These are phyloP conservation scores for Tolypocladium capitatum DNA, from an alignment of 2,329 filamentous ascomycete species.

Conservation along the genomic window DNA sequence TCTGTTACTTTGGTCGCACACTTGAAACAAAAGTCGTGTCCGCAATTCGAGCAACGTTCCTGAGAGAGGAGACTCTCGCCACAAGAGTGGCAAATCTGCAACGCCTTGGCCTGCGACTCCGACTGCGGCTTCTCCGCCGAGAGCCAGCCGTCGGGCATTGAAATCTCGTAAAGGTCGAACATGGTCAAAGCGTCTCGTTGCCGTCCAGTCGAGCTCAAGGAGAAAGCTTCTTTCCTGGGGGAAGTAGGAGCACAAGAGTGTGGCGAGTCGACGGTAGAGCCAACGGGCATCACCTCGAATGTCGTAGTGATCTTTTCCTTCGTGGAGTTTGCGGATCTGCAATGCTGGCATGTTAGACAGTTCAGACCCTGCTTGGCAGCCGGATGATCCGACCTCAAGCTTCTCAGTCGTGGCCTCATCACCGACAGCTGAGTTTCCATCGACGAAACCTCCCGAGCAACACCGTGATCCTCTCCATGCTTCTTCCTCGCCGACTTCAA, in stretches of 20 bases:
- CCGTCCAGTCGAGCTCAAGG: conserved; percentile 20
- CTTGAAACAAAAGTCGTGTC: conserved; percentile 35
- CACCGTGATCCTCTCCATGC: conserved; percentile 1
- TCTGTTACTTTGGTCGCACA: conserved; percentile 25
- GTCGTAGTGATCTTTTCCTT: neutral
- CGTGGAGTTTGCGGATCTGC: neutral
- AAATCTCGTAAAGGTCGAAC: conserved; percentile 32
- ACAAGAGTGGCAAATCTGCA: conserved; percentile 37
- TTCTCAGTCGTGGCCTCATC: conserved; percentile 1
- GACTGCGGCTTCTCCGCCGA: conserved; percentile 21
- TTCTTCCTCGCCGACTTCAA: neutral
- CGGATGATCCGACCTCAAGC: conserved; percentile 1
- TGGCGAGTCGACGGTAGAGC: neutral
- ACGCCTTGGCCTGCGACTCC: conserved; percentile 10
- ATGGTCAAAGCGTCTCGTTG: conserved; percentile 31
- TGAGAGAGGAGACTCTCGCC: conserved; percentile 24
- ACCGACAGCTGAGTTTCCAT: too few relatives aligned
- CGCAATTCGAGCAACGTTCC: conserved; percentile 32
- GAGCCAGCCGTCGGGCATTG: conserved; percentile 31
- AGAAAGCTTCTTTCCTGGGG: conserved; percentile 1
- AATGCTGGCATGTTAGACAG: neutral
- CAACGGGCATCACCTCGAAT: neutral
- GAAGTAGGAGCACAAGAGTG: neutral
- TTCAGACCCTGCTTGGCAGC: neutral
- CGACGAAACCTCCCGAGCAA: conserved; percentile 2